These are phyloP conservation scores for Pichia sp. DNA, from an alignment of 1,139 yeast species.

Conservation along the genomic window DNA sequence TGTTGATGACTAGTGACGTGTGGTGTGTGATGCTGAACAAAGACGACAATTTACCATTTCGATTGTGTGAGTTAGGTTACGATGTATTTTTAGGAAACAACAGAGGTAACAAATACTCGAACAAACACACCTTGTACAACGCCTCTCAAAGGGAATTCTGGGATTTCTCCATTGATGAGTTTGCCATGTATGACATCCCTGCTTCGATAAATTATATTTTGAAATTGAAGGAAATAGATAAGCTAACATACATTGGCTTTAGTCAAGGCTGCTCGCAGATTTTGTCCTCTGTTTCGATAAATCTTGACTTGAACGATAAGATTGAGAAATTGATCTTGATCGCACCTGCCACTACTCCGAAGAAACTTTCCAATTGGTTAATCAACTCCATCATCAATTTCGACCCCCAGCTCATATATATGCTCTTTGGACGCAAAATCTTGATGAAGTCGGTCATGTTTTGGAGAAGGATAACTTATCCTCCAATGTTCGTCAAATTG, in stretches of 20 bases:
- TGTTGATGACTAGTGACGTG: conserved; percentile 85
- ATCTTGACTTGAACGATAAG: conserved; percentile 62
- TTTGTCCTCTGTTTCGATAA: conserved; percentile 73
- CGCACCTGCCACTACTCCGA: conserved; percentile 94
- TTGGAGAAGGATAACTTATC: conserved; percentile 81
- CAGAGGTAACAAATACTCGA: conserved; percentile 81
- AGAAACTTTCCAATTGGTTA: conserved; percentile 69
- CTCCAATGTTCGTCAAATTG: conserved; percentile 70
- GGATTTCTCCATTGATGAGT: conserved; percentile 84
- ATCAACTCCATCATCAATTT: conserved; percentile 75
- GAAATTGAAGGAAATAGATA: conserved; percentile 38
- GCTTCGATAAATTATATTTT: conserved; percentile 64
- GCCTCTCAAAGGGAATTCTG: conserved; percentile 57
- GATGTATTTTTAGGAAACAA: conserved; percentile 95
- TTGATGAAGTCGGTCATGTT: conserved; percentile 73
- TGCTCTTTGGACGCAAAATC: conserved; percentile 70
- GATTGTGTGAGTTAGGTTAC: conserved; percentile 72
- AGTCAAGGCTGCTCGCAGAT: conserved; percentile 93
- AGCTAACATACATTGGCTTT: conserved; percentile 73
- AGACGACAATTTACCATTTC: conserved; percentile 65
- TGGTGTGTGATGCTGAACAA: conserved; percentile 66
- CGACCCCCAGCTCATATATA: conserved; percentile 69
- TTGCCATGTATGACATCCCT: conserved; percentile 80
- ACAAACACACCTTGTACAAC: conserved; percentile 28
- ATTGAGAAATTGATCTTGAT: conserved; percentile 57